Evolutionary conservation across 2,329 filamentous ascomycete genomes (phyloP), one percentile per base, ranked within the genome.

Genomic region (Colletotrichum navitas): DNA sequence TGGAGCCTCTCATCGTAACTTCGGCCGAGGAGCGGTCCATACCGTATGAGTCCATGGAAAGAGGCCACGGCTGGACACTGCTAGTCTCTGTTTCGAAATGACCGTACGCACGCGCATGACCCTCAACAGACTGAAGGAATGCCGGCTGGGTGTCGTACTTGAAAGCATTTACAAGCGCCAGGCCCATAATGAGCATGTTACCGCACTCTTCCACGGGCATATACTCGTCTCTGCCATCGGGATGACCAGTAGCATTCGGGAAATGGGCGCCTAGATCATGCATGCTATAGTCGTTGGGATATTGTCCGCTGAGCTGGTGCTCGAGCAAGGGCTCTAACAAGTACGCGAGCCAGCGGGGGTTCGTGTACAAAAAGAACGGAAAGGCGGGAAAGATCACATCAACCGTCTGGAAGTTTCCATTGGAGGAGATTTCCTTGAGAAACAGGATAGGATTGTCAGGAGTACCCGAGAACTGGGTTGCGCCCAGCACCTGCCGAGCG

Each of bases 341-440:
- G 77, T 95, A 95, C 1, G 90, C 92, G 68, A 95, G 83, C 93
- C 93, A 95, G 70, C 89, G 86, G 2, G 93, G 93, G 75, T 95
- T 94, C 24, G 93, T 94, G 78, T 95, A 96, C 26, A 95, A 80
- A 84, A 95, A 95, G 85, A 95, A 96, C 0, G 94, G 93, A 81
- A 94, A 95, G 0, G 93, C 88, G 0, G 93, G 94, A 83, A 94
- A 96, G 76, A 97, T 95, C 68, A 97, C 93, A 82, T 95, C 93
- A 14, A 96, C 92, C 0, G 93, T 96, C 78, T 96, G 93, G 80
- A 91, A 91, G 77, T 97, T 95, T 5, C 93, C 93, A 76, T 95
- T 93, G 2, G 92, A 94, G 1, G 92, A 94, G 67, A 96, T 95
- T 79, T 96, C 94, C 78, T 96, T 96, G 72, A 95, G 82, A 81